Percentiles rank a stretch among this genome's conserved stretches.
Conservation (phyloP, 1,139 yeast genomes). For the Blastobotrys serpentis region DNA sequence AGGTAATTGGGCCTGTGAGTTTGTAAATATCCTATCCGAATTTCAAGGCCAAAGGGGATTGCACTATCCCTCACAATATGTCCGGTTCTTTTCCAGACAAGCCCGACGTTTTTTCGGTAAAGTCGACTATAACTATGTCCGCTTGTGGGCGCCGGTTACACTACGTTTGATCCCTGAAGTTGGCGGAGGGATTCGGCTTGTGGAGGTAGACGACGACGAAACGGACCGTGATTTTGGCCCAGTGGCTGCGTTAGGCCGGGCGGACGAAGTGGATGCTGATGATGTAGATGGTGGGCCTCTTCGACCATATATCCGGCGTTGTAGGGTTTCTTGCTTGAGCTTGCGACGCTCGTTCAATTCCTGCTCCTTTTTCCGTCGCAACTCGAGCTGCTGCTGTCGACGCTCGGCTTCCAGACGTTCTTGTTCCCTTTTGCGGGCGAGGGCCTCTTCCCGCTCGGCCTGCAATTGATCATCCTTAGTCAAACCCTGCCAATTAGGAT, state of each 20-base stretch:
- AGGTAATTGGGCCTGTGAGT: too few relatives aligned
- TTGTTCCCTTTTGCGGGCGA: constrained; percentile 26
- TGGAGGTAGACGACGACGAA: not conserved
- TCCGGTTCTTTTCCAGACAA: too few relatives aligned
- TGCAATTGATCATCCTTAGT: constrained; percentile 32
- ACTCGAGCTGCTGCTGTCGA: constrained; percentile 23
- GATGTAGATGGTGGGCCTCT: constrained; percentile 16
- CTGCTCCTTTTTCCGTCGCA: constrained; percentile 22
- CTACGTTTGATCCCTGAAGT: constrained; percentile 17
- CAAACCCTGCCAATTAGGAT: constrained; percentile 37
- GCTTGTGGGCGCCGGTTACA: constrained; percentile 7
- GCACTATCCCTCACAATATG: too few relatives aligned
- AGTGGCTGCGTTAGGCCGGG: too few relatives aligned
- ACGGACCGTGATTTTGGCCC: too few relatives aligned
- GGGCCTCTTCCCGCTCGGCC: constrained; percentile 26
- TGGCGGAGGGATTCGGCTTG: constrained; percentile 16
- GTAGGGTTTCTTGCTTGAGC: constrained; percentile 24
- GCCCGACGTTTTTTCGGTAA: too few relatives aligned
- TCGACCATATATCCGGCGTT: constrained; percentile 28
- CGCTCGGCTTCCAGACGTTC: constrained; percentile 25
- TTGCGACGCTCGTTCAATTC: constrained; percentile 24
- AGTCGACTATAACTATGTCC: not conserved
- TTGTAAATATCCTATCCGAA: too few relatives aligned
- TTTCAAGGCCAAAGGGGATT: too few relatives aligned
- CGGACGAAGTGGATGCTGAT: constrained; percentile 7